Conservation (phyloP, 2,329 filamentous ascomycete genomes). For the Pseudogymnoascus sp. region DNA sequence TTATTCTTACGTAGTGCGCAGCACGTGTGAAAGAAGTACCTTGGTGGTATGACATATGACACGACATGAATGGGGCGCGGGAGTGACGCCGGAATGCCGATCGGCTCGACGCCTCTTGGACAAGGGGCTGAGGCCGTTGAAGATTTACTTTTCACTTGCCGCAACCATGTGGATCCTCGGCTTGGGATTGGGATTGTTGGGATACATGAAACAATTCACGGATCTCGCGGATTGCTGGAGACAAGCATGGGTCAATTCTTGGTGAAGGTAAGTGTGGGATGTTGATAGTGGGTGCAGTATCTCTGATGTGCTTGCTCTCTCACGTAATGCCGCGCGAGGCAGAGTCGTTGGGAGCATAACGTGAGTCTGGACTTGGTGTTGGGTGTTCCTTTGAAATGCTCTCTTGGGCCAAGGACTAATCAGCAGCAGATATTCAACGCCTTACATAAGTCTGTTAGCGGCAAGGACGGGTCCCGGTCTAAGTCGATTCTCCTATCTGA, state of each 20-base stretch:
- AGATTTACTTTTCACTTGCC: background rate
- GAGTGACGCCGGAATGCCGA: background rate
- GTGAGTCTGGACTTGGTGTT: background rate
- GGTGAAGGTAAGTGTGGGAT: background rate
- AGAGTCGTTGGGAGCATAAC: conserved; percentile 2
- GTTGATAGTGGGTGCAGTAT: background rate
- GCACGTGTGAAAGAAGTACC: background rate
- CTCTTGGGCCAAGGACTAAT: background rate
- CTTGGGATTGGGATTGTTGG: background rate
- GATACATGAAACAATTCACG: background rate
- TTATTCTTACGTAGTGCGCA: background rate
- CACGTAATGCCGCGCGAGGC: background rate
- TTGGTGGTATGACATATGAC: conserved; percentile 6
- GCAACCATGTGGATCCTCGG: conserved; percentile 1
- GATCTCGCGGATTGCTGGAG: background rate
- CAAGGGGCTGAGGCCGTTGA: background rate
- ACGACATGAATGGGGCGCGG: background rate
- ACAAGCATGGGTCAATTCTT: background rate
- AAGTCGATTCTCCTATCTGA: background rate
- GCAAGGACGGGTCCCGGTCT: background rate
- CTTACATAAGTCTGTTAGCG: background rate
- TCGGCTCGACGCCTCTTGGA: conserved; percentile 1
- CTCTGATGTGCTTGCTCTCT: background rate
- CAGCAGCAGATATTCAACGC: background rate
- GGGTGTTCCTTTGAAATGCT: background rate